Evolutionary conservation across 352 stramenopile species (phyloP).

Genomic region (Hyaloperonospora arabidopsidis): DNA sequence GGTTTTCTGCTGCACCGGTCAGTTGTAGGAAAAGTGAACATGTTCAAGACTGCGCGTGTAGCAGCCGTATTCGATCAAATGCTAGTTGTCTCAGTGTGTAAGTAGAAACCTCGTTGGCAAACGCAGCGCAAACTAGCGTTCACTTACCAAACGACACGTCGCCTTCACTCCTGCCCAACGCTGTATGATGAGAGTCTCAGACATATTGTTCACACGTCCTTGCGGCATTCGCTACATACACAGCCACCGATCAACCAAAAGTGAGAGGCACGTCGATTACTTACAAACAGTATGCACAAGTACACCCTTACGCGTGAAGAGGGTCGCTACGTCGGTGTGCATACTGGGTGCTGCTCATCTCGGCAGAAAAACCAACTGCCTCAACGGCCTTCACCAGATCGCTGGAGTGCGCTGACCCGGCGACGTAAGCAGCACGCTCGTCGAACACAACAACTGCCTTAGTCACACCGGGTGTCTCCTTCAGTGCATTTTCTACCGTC

Average conservation of each 20-base stretch:
- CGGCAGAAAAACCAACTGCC: conserved; percentile 55
- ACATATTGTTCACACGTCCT: conserved; percentile 25
- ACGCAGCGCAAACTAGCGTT: too few relatives aligned
- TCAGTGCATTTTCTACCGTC: conserved; percentile 81
- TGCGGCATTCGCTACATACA: conserved; percentile 31
- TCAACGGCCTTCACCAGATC: conserved; percentile 60
- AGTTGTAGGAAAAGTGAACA: too few relatives aligned
- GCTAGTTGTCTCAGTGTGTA: too few relatives aligned
- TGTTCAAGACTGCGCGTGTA: too few relatives aligned
- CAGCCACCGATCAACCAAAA: conserved; percentile 13
- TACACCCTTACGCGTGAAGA: conserved; percentile 49
- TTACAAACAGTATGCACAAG: conserved; percentile 21
- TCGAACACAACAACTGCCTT: conserved; percentile 72
- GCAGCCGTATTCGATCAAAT: too few relatives aligned
- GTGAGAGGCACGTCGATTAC: conserved; percentile 23
- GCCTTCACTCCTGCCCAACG: too few relatives aligned
- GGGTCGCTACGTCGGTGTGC: conserved; percentile 18
- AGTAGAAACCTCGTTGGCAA: too few relatives aligned
- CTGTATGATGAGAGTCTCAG: too few relatives aligned
- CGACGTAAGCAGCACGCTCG: conserved; percentile 66
- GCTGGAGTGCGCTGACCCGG: conserved; percentile 42
- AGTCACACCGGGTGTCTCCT: conserved; percentile 49
- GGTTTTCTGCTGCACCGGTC: too few relatives aligned
- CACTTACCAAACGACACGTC: too few relatives aligned
- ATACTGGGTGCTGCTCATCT: conserved; percentile 27